Evolutionary conservation across 78 protist species (phyloP).

Genomic region (Chrysochromulina tobinii): DNA sequence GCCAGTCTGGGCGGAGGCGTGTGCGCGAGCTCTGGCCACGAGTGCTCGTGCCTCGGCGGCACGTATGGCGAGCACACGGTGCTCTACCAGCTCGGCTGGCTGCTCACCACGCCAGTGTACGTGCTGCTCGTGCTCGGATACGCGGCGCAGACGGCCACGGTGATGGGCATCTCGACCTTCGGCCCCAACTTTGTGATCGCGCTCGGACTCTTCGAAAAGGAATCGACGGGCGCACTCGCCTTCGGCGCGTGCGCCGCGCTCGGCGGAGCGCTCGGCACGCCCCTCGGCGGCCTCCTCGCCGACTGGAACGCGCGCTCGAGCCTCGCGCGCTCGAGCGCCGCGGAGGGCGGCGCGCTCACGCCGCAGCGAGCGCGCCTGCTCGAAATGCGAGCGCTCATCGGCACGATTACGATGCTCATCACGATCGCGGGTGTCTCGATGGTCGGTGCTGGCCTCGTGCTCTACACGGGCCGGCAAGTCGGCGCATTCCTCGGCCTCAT

Average conservation of each 20-base stretch:
- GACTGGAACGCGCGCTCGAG: background rate
- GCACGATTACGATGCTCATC: too few species aligned
- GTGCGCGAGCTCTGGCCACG: background rate
- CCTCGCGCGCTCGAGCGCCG: too few species aligned
- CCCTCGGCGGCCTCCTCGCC: background rate
- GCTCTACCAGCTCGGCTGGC: background rate
- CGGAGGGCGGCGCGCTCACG: too few species aligned
- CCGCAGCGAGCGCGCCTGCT: too few species aligned
- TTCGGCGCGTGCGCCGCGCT: background rate
- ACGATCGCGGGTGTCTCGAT: too few species aligned
- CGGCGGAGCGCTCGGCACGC: slow-evolving; percentile 7
- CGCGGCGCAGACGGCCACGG: background rate
- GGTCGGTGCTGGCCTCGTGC: too few species aligned
- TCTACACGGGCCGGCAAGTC: too few species aligned
- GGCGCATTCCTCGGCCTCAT: too few species aligned
- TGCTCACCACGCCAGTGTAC: background rate
- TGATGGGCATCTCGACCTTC: background rate
- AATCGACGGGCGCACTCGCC: background rate
- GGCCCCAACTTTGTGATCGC: background rate
- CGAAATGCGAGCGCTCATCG: too few species aligned
- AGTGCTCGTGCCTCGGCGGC: background rate
- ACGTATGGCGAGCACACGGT: background rate
- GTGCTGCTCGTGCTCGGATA: background rate
- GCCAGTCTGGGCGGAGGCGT: too few species aligned
- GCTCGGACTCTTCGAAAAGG: background rate